Conservation (phyloP, 2,329 filamentous ascomycete genomes). For the Pseudofabraea citricarpa region DNA sequence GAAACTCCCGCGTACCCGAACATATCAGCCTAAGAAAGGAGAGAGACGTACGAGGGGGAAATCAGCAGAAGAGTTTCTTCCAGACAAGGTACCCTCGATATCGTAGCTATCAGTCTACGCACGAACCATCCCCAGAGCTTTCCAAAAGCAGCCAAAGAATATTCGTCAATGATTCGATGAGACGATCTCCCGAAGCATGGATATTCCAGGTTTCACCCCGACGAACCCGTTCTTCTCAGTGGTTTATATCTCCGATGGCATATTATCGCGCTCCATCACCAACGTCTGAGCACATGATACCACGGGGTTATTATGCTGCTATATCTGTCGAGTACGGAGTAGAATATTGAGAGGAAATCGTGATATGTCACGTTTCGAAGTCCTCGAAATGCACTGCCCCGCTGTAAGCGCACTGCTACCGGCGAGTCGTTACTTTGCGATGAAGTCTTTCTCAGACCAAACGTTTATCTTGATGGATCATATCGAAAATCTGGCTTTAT, state of each 20-base stretch:
- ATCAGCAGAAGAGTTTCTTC: neutral
- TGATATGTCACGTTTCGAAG: conserved; percentile 3
- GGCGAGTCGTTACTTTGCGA: conserved; percentile 12
- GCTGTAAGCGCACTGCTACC: conserved; percentile 12
- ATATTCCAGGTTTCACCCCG: neutral
- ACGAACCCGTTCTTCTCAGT: neutral
- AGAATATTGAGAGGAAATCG: neutral
- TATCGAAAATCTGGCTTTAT: conserved; percentile 6
- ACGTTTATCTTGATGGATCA: conserved; percentile 4
- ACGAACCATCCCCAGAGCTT: conserved; percentile 2
- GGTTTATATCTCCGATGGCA: neutral
- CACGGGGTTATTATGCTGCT: neutral
- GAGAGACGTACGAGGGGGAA: neutral
- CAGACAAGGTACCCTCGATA: conserved; percentile 1
- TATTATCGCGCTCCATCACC: neutral
- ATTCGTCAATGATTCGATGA: neutral
- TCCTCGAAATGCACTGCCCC: conserved; percentile 13
- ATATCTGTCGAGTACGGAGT: neutral
- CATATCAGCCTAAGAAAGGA: neutral
- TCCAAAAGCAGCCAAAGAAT: neutral
- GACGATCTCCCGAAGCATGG: neutral
- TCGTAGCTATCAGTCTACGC: neutral
- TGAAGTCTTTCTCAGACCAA: conserved; percentile 8
- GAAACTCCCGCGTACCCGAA: neutral
- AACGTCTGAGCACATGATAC: conserved; percentile 1